These are phyloP conservation scores for Oxytropis ochrocephala DNA, from an alignment of 306 rosid species.

Conservation along the genomic window DNA sequence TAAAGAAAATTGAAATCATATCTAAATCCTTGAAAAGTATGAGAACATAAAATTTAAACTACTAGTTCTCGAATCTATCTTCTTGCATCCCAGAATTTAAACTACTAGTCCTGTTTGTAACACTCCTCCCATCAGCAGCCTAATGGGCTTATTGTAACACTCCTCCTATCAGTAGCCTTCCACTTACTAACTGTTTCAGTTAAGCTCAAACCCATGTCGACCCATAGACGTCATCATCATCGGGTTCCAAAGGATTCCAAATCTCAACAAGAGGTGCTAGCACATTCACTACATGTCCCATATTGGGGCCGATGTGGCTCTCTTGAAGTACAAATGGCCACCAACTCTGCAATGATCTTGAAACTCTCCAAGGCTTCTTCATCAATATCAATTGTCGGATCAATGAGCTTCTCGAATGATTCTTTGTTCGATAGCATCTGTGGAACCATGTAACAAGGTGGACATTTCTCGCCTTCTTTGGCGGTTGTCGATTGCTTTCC, in stretches of 20 bases:
- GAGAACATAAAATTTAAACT: background rate
- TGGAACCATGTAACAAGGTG: conserved; percentile 94
- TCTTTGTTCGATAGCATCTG: conserved; percentile 49
- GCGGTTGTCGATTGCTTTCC: conserved; percentile 68
- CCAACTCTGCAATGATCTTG: conserved; percentile 58
- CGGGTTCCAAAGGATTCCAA: conserved; percentile 67
- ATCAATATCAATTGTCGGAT: conserved; percentile 43
- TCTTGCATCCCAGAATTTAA: conserved; percentile 10
- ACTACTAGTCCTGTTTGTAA: too few species aligned
- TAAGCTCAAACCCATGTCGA: conserved; percentile 50
- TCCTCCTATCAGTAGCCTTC: conserved; percentile 53
- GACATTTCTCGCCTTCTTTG: conserved; percentile 70
- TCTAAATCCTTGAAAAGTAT: background rate
- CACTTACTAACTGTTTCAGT: conserved; percentile 58
- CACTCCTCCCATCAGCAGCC: too few species aligned
- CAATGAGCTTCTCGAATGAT: conserved; percentile 41
- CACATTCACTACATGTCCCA: conserved; percentile 77
- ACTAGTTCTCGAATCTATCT: background rate
- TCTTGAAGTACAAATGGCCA: conserved; percentile 66
- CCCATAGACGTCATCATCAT: conserved; percentile 38
- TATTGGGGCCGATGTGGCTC: conserved; percentile 86
- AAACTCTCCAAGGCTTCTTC: conserved; percentile 57
- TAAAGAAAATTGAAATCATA: background rate
- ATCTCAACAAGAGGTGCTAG: conserved; percentile 69
- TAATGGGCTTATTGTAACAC: too few species aligned